These are phyloP conservation scores for Nematocida ausubeli DNA, from an alignment of 371 early-diverging fungal species.

Conservation along the genomic window DNA sequence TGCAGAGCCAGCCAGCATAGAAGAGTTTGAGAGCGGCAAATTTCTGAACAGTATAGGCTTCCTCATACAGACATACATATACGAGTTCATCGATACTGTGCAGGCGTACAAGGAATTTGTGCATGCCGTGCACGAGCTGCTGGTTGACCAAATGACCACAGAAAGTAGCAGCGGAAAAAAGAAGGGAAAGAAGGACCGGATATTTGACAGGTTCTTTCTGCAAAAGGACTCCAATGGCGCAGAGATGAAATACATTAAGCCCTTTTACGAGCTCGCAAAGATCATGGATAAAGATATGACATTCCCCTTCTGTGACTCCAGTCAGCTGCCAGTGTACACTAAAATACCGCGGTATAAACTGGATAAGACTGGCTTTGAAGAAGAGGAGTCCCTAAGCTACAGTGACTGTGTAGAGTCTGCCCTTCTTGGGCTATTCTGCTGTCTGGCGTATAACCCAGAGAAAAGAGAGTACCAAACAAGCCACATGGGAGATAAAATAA, in stretches of 20 bases:
- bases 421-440: background rate
- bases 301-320: background rate
- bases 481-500: background rate
- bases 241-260: background rate
- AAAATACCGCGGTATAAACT: background rate
- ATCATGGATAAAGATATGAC: background rate
- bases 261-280: background rate
- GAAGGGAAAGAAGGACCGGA: background rate
- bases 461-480: background rate
- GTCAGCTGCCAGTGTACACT: background rate
- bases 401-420: background rate
- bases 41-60: background rate
- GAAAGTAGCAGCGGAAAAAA: background rate
- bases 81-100: background rate
- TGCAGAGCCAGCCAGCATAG: background rate
- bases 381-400: background rate
- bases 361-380: background rate
- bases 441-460: background rate
- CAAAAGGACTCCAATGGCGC: background rate
- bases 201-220: background rate
- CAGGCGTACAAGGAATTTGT: background rate
- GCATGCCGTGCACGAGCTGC: background rate
- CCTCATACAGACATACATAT: background rate
- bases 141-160: background rate
- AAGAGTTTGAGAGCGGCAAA: background rate